These are phyloP conservation scores for Flaveria trinervia DNA, from an alignment of 129 eudicot species.

Conservation along the genomic window DNA sequence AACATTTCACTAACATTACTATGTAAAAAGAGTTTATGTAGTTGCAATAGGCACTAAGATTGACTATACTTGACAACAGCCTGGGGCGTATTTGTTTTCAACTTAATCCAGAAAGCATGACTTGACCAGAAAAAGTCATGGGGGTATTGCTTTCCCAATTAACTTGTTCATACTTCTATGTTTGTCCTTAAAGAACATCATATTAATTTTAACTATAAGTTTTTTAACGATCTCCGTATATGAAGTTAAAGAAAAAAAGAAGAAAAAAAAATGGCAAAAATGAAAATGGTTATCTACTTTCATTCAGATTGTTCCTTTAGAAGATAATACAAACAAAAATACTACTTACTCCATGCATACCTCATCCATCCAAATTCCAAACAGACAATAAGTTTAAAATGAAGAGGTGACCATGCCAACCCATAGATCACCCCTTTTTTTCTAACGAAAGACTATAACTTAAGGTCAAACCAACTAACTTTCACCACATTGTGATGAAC, in stretches of 20 bases:
- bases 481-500: neutral
- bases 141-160: neutral
- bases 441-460: neutral
- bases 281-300: neutral
- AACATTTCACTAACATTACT: neutral
- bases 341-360: neutral
- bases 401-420: neutral
- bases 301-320: neutral
- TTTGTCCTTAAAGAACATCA: neutral
- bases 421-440: neutral
- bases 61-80: slow-evolving; percentile 11
- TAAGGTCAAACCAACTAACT: neutral
- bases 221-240: no score
- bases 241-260: no score
- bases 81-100: neutral
- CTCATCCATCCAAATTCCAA: neutral
- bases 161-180: no score
- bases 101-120: slow-evolving; percentile 2
- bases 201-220: neutral
- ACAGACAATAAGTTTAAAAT: neutral
- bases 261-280: no score
- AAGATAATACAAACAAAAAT: neutral
- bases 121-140: neutral
- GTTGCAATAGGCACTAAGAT: no score
- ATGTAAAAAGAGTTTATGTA: neutral